These are phyloP conservation scores for Hypoxylon sp. DNA, from an alignment of 2,329 filamentous ascomycete genomes.

Conservation along the genomic window DNA sequence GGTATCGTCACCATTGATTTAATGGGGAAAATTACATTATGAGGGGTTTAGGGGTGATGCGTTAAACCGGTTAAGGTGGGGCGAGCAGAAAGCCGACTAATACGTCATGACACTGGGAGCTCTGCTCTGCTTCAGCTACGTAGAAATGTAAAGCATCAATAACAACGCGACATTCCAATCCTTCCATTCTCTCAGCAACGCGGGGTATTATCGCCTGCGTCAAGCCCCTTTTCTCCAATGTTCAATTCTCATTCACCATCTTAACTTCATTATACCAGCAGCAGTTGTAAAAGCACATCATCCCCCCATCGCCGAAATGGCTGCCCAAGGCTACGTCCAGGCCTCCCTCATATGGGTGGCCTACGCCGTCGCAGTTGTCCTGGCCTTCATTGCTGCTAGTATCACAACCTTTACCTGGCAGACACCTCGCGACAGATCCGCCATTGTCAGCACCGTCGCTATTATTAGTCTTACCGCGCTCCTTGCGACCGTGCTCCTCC, in stretches of 20 bases:
- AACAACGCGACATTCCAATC: constrained; percentile 40
- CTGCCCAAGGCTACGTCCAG: constrained; percentile 76
- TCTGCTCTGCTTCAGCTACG: not conserved
- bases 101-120: constrained; percentile 39
- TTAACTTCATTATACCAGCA: constrained; percentile 12
- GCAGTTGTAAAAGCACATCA: constrained; percentile 5
- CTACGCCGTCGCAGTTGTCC: constrained; percentile 84
- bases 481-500: constrained; percentile 90
- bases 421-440: constrained; percentile 86
- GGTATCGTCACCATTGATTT: no score
- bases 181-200: constrained; percentile 28
- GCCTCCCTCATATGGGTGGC: constrained; percentile 95
- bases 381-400: constrained; percentile 82
- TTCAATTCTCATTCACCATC: constrained; percentile 18
- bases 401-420: constrained; percentile 95
- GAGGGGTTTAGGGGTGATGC: not conserved
- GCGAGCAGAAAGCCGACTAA: no score
- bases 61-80: no score
- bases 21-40: no score
- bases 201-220: constrained; percentile 38
- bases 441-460: constrained; percentile 84
- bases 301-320: constrained; percentile 45
- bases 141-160: constrained; percentile 31
- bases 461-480: constrained; percentile 89
- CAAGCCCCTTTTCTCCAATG: constrained; percentile 15